Base-by-base conservation (phyloP, 2,329 filamentous ascomycete species). In the Colletotrichum neosansevieriae region DNA sequence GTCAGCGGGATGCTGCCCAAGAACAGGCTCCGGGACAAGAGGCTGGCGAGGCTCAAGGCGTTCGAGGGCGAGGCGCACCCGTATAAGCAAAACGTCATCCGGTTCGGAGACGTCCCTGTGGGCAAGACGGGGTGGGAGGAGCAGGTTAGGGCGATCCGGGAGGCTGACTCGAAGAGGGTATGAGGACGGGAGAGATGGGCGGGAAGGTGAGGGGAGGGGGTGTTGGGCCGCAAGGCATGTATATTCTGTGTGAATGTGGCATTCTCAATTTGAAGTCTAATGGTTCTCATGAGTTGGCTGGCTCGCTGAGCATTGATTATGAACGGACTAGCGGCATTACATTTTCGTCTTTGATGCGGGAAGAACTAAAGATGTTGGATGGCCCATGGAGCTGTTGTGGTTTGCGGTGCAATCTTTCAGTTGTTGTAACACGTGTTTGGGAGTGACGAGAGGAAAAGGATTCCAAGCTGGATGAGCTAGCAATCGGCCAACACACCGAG, bases 1-100 rank as follows among this genome's bases (percentile, higher is more conserved):
- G 97, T 99, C 45, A 92, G 92, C 77, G 97, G 97, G 56, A 99
- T 99, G 96, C 81, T 99, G 80, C 96, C 96, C 61, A 99, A 99
- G 88, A 99, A 99, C 82, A 85, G 94, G 75, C 82, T 99, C 76
- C 85, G 95, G 75, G 94, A 98, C 79, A 92, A 94, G 84, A 84
- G 97, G 72, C 83, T 99, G 82, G 93, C 91, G 42, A 86, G 96
- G 74, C 82, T 99, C 78, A 99, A 98, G 88, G 94, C 93, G 6
- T 99, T 98, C 79, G 97, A 99, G 82, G 94, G 95, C n/a, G 85
- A 89, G 44, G 89, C 89, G 24, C 94, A 99, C 83, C 97, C 96
- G 44, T 98, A 98, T 80, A 92, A 93, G 86, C 81, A 91, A 79
- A 99, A 99, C 77, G 81, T 98, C 70, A 81, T 98, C 58, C 88